phyloP scores from a whole-genome alignment of 2,329 filamentous ascomycete species.

The Mycosphaerella sp. region DNA sequence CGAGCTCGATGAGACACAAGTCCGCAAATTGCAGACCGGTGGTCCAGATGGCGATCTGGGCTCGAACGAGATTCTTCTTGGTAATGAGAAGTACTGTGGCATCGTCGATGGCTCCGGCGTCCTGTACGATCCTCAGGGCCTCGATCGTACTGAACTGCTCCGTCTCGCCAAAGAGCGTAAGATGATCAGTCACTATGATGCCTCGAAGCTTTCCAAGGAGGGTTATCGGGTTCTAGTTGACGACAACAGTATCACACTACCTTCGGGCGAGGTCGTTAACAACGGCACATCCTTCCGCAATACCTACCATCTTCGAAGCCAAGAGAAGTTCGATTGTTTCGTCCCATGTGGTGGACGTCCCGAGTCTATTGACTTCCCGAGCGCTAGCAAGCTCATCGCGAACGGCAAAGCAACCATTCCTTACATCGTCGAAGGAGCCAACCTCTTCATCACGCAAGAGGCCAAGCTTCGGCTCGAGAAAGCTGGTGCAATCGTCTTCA shows the following conservation, averaged over 20 bases:
- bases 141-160: constrained; percentile 75
- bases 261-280: constrained; percentile 74
- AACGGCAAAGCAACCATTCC: constrained; percentile 82
- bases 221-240: constrained; percentile 92
- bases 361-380: constrained; percentile 90
- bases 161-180: constrained; percentile 77
- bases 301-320: constrained; percentile 79
- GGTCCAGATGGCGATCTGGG: constrained; percentile 94
- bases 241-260: constrained; percentile 80
- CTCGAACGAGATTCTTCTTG: constrained; percentile 93
- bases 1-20: constrained; percentile 73
- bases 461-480: constrained; percentile 92
- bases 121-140: constrained; percentile 82
- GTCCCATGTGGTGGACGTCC: constrained; percentile 95
- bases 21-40: constrained; percentile 94
- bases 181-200: constrained; percentile 86
- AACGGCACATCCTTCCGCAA: constrained; percentile 97
- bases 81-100: constrained; percentile 90
- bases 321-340: constrained; percentile 71
- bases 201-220: constrained; percentile 73
- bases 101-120: constrained; percentile 97
- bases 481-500: constrained; percentile 92
- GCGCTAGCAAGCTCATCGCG: constrained; percentile 79
- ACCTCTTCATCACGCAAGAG: constrained; percentile 97
- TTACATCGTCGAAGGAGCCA: constrained; percentile 96